Base-by-base conservation (phyloP, 75 land plant genomes). In the Sequoiadendron giganteum region DNA sequence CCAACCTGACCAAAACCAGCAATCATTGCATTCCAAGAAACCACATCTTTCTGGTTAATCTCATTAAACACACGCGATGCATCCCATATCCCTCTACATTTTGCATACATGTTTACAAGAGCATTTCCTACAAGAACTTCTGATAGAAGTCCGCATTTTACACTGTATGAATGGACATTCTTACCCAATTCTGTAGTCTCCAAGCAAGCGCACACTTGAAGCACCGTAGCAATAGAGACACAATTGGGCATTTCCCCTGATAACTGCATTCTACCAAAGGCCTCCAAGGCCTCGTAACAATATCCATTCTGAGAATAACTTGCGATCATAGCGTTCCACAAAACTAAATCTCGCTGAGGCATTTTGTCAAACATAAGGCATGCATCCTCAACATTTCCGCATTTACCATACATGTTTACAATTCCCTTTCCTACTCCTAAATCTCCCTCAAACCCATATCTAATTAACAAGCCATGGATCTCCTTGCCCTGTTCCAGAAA, bases 81-180 rank as follows among this genome's bases (percentile, higher is more conserved):
- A 40, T 87, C 83, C 68, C 89, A 90, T 72, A 95, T 61, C 34
- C 87, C 83, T 2, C 94, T 95, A 88, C 93, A 88, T 83, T 93
- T 95, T 47, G 93, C 96, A 93, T 95, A 95, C 96, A 95, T 93
- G 83, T 92, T 92, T 21, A 95, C 90, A n/a, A 92, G 75, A 49
- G 96, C 88, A 79, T 91, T 92, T 48, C 79, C 70, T 43, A 93
- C 86, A 86, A 72, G 28, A 86, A 77, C 47, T 49, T 95, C 92
- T 19, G 89, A 84, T 5, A 40, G 28, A 30, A 90, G 55, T n/a
- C 88, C 75, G 28, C 72, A 43, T 85, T 89, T 94, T 39, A 93
- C 73, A 5, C 89, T 89, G 86, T 88, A 92, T 72, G 89, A 86
- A 78, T 95, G 97, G 9, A 88, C 16, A 83, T 88, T 91, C 89